Evolutionary conservation across 768 basidiomycete species (phyloP).

Genomic region (Russula lepida): DNA sequence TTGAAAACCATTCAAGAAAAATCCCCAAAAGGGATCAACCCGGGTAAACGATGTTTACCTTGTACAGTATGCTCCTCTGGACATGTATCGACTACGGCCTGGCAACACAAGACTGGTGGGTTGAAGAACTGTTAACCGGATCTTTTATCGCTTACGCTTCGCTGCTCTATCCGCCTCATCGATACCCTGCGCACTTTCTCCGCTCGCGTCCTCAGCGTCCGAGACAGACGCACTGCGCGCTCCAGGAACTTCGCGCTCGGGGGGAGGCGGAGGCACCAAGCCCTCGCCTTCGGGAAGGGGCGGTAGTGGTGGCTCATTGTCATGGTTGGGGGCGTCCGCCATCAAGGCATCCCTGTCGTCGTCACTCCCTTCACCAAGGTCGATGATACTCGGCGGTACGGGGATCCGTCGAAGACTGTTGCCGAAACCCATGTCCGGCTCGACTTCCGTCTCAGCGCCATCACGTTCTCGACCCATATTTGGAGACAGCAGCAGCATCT

Average conservation of each 20-base stretch:
- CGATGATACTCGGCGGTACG: constrained; percentile 15
- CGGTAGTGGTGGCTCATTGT: constrained; percentile 3
- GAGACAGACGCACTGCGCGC: constrained; percentile 16
- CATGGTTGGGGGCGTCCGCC: not conserved
- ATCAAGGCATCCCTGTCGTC: constrained; percentile 16
- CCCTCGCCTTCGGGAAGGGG: constrained; percentile 11
- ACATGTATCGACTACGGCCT: constrained; percentile 2
- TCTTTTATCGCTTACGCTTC: constrained; percentile 15
- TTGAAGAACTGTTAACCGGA: not conserved
- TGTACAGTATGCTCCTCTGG: constrained; percentile 1
- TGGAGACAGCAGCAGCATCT: constrained; percentile 12
- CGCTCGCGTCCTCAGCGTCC: constrained; percentile 15
- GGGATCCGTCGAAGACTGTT: constrained; percentile 7
- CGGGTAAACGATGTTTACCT: not conserved
- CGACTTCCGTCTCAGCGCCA: constrained; percentile 17
- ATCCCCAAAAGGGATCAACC: not conserved
- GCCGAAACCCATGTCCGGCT: constrained; percentile 2
- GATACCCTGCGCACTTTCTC: constrained; percentile 2
- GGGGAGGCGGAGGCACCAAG: not conserved
- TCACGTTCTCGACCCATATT: constrained; percentile 10
- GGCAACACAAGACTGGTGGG: not conserved
- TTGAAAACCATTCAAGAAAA: constrained; percentile 2
- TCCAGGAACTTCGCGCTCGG: constrained; percentile 5
- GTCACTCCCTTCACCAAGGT: constrained; percentile 14
- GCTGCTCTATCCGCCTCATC: constrained; percentile 12